Evolutionary conservation across 2,329 filamentous ascomycete species (phyloP), one percentile per base, ranked within the genome.

Genomic region (Hypocrella siamensis): DNA sequence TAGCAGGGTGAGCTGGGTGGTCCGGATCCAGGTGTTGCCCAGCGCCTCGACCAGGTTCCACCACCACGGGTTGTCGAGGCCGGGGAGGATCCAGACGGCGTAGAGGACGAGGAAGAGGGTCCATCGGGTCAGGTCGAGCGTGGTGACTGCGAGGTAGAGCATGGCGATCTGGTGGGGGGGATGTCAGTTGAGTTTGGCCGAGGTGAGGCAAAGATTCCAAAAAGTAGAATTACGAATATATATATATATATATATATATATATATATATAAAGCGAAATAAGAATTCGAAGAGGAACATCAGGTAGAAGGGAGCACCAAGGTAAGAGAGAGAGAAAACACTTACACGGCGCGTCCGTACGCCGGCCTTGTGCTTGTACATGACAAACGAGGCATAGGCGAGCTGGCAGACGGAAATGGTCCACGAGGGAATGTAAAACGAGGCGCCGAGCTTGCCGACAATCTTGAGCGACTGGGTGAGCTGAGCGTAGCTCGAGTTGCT

Each of bases 401-500:
- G 12, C 19, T 37, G 35, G 9, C 22, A 25, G 7, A 37, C 25
- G 10, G 35, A 34, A 17, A 37, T 27, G 4, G 26, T 31, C 35
- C 35, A 37, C 8, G 30, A 30, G 11, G 35, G 30, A 16, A 34
- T 34, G 27, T 37, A 37, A 24, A 34, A 32, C 10, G 26, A 30
- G 6, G 32, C 35, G 11, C 35, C 32, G 3, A 37, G 17, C 24
- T 37, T 37, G 32, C 32, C 32, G 3, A 34, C 32, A 12, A 37
- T 22, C 19, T 32, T 32, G 12, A 37, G 18, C 6, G 35, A 37
- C 30, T 34, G 35, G n/a, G 24, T 32, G 12, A 37, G 30, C 9
- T 37, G 32, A 6, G 32, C 35, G 17, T 37, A 37, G 16, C 35
- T 37, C 5, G 35, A 34, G 17, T 37, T 37, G 30, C 24, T 37